phyloP scores from a whole-genome alignment of 306 rosid genomes.

The Echinosophora koreensis region DNA sequence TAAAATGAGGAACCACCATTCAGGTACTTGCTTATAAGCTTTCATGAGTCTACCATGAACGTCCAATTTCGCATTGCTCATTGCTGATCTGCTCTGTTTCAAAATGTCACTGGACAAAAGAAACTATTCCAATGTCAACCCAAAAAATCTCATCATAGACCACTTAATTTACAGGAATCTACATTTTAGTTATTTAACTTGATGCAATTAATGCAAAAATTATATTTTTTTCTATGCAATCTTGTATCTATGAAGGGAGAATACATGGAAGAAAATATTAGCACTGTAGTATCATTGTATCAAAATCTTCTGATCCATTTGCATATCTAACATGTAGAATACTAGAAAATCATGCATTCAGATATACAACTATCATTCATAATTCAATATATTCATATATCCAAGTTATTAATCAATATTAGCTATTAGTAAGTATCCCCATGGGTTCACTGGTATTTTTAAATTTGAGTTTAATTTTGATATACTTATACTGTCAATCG shows the following conservation, averaged over 20 bases:
- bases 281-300: neutral
- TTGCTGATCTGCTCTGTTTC: conserved; percentile 85
- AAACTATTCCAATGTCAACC: conserved; percentile 25
- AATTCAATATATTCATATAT: conserved; percentile 14
- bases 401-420: conserved; percentile 12
- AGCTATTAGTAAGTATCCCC: too few species aligned
- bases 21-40: conserved; percentile 88
- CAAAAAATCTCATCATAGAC: neutral
- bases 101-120: conserved; percentile 66
- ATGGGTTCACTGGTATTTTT: too few species aligned
- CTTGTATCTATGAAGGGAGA: neutral
- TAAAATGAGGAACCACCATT: conserved; percentile 92
- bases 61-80: conserved; percentile 71
- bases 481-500: too few species aligned
- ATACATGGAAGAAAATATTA: neutral
- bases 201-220: neutral
- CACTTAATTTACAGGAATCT: conserved; percentile 8
- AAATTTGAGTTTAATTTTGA: too few species aligned
- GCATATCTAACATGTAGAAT: conserved; percentile 16
- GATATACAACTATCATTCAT: neutral
- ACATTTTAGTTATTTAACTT: neutral
- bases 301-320: conserved; percentile 4
- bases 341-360: neutral
- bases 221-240: neutral
- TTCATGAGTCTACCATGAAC: conserved; percentile 89